Evolutionary conservation across 192 early-diverging fungal species (phyloP), one percentile per base, ranked within the genome.

Genomic region (Coemansia sp.): DNA sequence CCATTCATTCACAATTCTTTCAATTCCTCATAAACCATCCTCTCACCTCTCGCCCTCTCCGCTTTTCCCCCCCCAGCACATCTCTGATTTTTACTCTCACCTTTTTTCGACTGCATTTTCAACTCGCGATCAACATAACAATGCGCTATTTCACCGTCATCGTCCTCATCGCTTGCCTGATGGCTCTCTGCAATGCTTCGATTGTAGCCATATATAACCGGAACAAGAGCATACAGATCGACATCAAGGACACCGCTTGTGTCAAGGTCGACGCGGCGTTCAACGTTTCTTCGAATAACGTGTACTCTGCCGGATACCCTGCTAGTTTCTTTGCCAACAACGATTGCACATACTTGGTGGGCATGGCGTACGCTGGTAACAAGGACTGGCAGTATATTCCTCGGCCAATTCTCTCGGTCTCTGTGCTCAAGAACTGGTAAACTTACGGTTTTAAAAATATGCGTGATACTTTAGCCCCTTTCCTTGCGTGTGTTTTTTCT

Each of bases 301-400:
- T 58, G 15, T 58, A 34, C 15, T 17, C 29, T 31, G 12, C 55
- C 2, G 27, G 55, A 31, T 58, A 32, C 31, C 55, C 55, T n/a
- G 31, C 27, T 31, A 58, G 55, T 15, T 58, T 32, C 55, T 58
- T 32, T n/a, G 55, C 55, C 5, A 58, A 58, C 31, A 29, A 14
- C 55, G 55, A 58, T n/a, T 58, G 55, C 55, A 58, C 55, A 17
- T 58, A 58, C 29, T 17, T 58, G 15, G 55, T 58, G 5, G 55
- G 29, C 4, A 58, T 58, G 14, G 2, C 55, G 10, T 58, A 58
- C 31, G 15, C 14, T 58, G 55, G 55, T 7, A 58, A 58, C 15
- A n/a, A 2, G 6, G 17, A 58, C 4, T 58, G 55, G 55, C 55
- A 58, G 55, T 31, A n/a, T 5, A 32, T 58, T 17, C 15, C 55